Percentiles rank a stretch among this genome's conserved stretches.
phyloP scores from a whole-genome alignment of 2,329 filamentous ascomycete species.

The Daldinia sp. region DNA sequence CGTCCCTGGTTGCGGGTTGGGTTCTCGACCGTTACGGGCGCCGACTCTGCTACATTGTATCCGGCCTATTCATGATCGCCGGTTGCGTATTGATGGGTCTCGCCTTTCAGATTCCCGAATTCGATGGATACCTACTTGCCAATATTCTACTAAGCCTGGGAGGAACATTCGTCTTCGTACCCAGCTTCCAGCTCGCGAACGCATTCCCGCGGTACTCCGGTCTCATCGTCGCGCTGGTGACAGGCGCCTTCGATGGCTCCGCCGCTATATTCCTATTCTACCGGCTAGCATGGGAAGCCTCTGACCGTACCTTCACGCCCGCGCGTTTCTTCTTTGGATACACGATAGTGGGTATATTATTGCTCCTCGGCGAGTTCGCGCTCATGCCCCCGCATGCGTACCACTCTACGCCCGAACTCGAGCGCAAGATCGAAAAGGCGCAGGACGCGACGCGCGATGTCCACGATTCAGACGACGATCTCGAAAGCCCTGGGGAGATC shows the following conservation, averaged over 20 bases:
- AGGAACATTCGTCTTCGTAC: conserved; percentile 70
- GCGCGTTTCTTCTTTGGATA: conserved; percentile 54
- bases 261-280: conserved; percentile 69
- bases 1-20: conserved; percentile 71
- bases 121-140: conserved; percentile 67
- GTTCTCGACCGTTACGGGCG: conserved; percentile 73
- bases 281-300: conserved; percentile 61
- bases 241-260: conserved; percentile 71
- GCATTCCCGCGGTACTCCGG: conserved; percentile 68
- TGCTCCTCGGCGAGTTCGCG: conserved; percentile 50
- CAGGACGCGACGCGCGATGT: conserved; percentile 51
- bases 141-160: conserved; percentile 69
- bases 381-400: conserved; percentile 54
- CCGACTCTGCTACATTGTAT: conserved; percentile 67
- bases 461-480: conserved; percentile 64
- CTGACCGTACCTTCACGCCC: conserved; percentile 47
- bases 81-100: conserved; percentile 69
- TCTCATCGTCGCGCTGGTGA: conserved; percentile 67
- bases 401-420: conserved; percentile 50
- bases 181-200: conserved; percentile 71
- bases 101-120: conserved; percentile 59
- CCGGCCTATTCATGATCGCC: conserved; percentile 63
- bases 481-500: conserved; percentile 54
- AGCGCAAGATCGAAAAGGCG: conserved; percentile 51
- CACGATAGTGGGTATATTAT: conserved; percentile 47